phyloP scores from a whole-genome alignment of 1,139 yeast genomes.

The Hemisphaericaspora xylanilytica region DNA sequence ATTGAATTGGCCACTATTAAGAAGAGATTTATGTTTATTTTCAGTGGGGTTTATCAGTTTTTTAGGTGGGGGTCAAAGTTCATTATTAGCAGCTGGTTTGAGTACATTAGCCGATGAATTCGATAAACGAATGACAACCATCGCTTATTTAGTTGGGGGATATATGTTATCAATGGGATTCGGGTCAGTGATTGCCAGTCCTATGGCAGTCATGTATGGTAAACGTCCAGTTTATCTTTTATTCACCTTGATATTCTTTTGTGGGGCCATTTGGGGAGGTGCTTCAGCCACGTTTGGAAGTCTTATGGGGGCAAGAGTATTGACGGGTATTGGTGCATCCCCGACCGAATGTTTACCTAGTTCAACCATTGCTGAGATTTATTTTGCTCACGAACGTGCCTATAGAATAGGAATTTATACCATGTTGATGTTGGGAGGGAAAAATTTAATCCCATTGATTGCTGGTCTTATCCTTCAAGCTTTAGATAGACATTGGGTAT shows the following conservation, averaged over 20 bases:
- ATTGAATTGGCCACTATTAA: slow-evolving; percentile 66
- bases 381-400: slow-evolving; percentile 65
- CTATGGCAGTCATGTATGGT: slow-evolving; percentile 60
- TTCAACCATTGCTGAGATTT: slow-evolving; percentile 62
- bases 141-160: slow-evolving; percentile 58
- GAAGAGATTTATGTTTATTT: slow-evolving; percentile 51
- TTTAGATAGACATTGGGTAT: slow-evolving; percentile 58
- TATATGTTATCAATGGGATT: slow-evolving; percentile 59
- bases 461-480: slow-evolving; percentile 52
- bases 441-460: slow-evolving; percentile 56
- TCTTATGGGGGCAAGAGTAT: slow-evolving; percentile 55
- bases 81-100: slow-evolving; percentile 60
- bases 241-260: slow-evolving; percentile 50
- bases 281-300: slow-evolving; percentile 47
- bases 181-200: slow-evolving; percentile 59
- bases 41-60: slow-evolving; percentile 59
- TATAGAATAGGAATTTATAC: slow-evolving; percentile 63
- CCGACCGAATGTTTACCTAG: slow-evolving; percentile 64
- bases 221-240: slow-evolving; percentile 53
- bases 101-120: slow-evolving; percentile 42
- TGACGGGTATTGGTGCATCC: slow-evolving; percentile 59
- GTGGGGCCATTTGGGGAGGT: slow-evolving; percentile 57
- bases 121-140: slow-evolving; percentile 36
- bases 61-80: slow-evolving; percentile 63
- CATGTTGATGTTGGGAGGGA: slow-evolving; percentile 59